Conservation (phyloP, 1,139 yeast genomes). For the Yamadazyma membranifaciens region DNA sequence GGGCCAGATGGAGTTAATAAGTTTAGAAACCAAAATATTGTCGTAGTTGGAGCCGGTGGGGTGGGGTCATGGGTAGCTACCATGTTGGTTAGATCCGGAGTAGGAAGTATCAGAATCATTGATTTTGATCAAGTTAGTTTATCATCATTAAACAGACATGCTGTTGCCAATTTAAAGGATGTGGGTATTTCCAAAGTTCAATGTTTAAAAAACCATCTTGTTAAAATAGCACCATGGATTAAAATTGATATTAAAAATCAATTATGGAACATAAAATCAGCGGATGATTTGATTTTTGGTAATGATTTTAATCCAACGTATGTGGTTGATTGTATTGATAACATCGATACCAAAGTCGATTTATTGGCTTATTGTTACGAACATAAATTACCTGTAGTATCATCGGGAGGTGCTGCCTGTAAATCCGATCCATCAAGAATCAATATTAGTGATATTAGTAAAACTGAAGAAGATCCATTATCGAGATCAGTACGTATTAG, state of each 20-base stretch:
- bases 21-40: conserved; percentile 70
- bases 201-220: conserved; percentile 64
- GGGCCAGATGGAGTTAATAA: conserved; percentile 82
- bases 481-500: conserved; percentile 86
- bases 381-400: conserved; percentile 60
- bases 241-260: conserved; percentile 73
- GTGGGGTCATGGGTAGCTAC: conserved; percentile 97
- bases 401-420: conserved; percentile 97
- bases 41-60: conserved; percentile 98
- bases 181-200: conserved; percentile 90
- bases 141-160: conserved; percentile 88
- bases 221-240: conserved; percentile 87
- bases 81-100: conserved; percentile 89
- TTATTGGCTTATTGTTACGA: conserved; percentile 70
- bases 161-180: conserved; percentile 83
- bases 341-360: conserved; percentile 92
- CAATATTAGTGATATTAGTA: conserved; percentile 44
- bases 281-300: conserved; percentile 57
- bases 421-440: conserved; percentile 49
- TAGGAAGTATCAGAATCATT: conserved; percentile 70
- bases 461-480: conserved; percentile 87
- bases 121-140: conserved; percentile 96
- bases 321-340: conserved; percentile 93
- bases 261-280: conserved; percentile 68
- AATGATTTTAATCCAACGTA: conserved; percentile 61